These are phyloP conservation scores for Piromyces finnis DNA, from an alignment of 192 early-diverging fungal genomes.

Conservation along the genomic window DNA sequence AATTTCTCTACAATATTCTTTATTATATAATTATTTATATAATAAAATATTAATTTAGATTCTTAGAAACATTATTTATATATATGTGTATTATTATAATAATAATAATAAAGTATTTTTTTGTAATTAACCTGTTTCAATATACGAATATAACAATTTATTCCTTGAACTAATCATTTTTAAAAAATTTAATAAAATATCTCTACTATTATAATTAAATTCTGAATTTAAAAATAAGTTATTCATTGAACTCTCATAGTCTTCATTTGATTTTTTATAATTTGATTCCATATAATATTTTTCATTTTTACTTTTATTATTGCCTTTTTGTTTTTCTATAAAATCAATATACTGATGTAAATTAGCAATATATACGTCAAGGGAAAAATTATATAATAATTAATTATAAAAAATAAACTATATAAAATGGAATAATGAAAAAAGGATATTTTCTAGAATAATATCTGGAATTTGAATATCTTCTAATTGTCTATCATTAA, in stretches of 20 bases:
- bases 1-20: background rate
- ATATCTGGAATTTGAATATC: background rate
- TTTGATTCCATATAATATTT: background rate
- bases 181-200: background rate
- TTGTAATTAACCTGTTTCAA: background rate
- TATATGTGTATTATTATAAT: no score
- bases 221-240: background rate
- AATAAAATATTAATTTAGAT: background rate
- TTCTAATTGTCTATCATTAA: background rate
- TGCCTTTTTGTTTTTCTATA: background rate
- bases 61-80: no score
- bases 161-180: background rate
- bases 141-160: background rate
- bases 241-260: background rate
- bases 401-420: no score
- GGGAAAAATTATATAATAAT: no score
- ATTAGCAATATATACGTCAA: background rate
- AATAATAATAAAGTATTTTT: no score
- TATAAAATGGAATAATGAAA: no score
- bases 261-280: background rate
- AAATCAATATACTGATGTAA: background rate
- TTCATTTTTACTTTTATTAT: background rate
- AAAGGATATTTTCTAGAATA: background rate
- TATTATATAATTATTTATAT: background rate
- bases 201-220: background rate